Percentiles rank a stretch among this genome's conserved stretches.
Conservation (phyloP, 2,329 filamentous ascomycete species). For the Epichloe elymi region DNA sequence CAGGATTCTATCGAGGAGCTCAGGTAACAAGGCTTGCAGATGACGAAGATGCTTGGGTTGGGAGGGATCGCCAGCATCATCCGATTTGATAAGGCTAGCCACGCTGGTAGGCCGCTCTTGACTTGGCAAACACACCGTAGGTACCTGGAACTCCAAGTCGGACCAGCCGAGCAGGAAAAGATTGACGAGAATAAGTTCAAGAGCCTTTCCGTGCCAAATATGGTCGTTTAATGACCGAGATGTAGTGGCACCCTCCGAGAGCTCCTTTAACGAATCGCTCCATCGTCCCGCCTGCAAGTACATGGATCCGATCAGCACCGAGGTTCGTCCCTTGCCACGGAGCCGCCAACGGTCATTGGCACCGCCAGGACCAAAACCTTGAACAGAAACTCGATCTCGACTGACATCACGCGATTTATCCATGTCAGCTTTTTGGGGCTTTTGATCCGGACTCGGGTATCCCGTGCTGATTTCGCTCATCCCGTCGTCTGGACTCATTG, state of each 20-base stretch:
- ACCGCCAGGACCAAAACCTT: conserved; percentile 60
- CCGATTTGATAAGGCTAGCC: conserved; percentile 10
- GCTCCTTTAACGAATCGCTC: conserved; percentile 74
- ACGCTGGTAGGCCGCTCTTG: conserved; percentile 32
- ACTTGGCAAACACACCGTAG: conserved; percentile 37
- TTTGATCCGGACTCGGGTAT: conserved; percentile 29
- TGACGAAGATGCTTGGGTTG: conserved; percentile 41
- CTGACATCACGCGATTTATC: conserved; percentile 35
- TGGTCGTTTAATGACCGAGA: conserved; percentile 77
- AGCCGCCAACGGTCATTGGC: conserved; percentile 65
- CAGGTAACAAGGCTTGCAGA: conserved; percentile 50
- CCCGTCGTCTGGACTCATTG: conserved; percentile 36
- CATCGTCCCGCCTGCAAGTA: conserved; percentile 84
- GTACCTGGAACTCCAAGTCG: conserved; percentile 70
- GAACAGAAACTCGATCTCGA: conserved; percentile 46
- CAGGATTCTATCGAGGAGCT: conserved; percentile 62
- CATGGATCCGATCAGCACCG: conserved; percentile 69
- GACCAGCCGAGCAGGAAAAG: conserved; percentile 76
- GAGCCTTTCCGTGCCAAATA: conserved; percentile 91
- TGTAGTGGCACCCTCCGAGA: conserved; percentile 65
- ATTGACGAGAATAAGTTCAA: conserved; percentile 76
- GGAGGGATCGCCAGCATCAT: conserved; percentile 22
- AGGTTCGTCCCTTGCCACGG: conserved; percentile 67
- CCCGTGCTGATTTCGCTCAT: conserved; percentile 21
- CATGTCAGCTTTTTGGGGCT: conserved; percentile 23